Conservation (phyloP, 495 filamentous ascomycete genomes). For the Xylaria cubensis region DNA sequence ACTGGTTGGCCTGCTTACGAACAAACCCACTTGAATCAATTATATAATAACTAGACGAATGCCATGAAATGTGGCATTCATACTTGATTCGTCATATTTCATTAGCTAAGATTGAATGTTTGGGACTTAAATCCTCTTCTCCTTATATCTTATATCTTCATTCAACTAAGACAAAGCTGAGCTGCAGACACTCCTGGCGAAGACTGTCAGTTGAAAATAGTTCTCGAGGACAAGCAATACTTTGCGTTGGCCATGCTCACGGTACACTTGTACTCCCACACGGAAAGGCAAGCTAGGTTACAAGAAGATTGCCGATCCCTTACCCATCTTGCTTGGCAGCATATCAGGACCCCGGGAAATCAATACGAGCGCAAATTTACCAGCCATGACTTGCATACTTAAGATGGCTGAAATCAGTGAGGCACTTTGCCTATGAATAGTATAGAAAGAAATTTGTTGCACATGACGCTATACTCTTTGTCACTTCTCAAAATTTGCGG, state of each 20-base stretch:
- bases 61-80: background rate
- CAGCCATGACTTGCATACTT: background rate
- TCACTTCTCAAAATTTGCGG: background rate
- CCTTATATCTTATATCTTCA: background rate
- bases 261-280: background rate
- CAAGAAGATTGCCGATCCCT: background rate
- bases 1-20: background rate
- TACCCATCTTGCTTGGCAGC: conserved; percentile 2
- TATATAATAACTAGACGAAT: background rate
- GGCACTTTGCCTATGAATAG: background rate
- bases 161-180: background rate
- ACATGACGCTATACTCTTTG: background rate
- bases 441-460: background rate
- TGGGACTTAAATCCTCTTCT: background rate
- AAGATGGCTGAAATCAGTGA: background rate
- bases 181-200: background rate
- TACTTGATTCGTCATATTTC: background rate
- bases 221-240: background rate
- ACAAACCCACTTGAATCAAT: background rate
- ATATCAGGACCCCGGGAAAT: background rate
- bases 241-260: background rate
- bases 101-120: background rate
- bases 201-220: background rate
- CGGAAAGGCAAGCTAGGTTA: background rate
- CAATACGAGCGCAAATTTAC: background rate